Conservation (phyloP, 495 filamentous ascomycete genomes). For the Hyaloscypha hepaticicola region DNA sequence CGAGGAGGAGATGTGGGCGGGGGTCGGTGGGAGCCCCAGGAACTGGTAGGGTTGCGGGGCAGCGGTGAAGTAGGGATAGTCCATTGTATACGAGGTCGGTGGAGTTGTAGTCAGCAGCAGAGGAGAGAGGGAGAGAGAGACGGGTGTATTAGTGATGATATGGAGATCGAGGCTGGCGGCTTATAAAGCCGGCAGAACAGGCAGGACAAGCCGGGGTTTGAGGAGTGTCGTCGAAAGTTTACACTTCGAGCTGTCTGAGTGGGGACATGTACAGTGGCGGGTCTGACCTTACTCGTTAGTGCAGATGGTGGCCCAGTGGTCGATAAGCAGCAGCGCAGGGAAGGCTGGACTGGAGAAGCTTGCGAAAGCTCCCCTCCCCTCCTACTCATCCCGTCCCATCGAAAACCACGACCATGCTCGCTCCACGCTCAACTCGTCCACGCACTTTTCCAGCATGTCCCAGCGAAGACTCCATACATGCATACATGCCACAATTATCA, state of each 20-base stretch:
- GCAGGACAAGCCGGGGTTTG: not conserved
- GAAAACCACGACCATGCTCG: too few species aligned
- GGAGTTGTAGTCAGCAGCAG: not conserved
- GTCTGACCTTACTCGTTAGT: not conserved
- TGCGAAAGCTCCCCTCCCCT: too few species aligned
- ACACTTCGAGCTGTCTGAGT: not conserved
- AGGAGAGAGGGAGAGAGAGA: not conserved
- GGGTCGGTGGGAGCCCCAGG: conserved; percentile 53
- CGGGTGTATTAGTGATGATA: not conserved
- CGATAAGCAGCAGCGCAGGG: not conserved
- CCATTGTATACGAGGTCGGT: conserved; percentile 19
- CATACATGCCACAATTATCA: too few species aligned
- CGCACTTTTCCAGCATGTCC: too few species aligned
- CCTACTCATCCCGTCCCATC: too few species aligned
- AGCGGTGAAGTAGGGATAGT: conserved; percentile 39
- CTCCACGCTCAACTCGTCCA: too few species aligned
- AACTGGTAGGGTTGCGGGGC: conserved; percentile 54
- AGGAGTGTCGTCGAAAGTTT: conserved; percentile 18
- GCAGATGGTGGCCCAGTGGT: too few species aligned
- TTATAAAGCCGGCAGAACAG: conserved; percentile 8
- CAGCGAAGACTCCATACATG: too few species aligned
- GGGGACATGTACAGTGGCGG: not conserved
- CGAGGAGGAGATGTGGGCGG: conserved; percentile 50
- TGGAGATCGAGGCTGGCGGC: not conserved
- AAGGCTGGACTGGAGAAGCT: too few species aligned